Percentiles rank a stretch among this genome's conserved stretches.
These are phyloP conservation scores for Corymbia citriodora DNA, from an alignment of 441 rosid species.

Conservation along the genomic window DNA sequence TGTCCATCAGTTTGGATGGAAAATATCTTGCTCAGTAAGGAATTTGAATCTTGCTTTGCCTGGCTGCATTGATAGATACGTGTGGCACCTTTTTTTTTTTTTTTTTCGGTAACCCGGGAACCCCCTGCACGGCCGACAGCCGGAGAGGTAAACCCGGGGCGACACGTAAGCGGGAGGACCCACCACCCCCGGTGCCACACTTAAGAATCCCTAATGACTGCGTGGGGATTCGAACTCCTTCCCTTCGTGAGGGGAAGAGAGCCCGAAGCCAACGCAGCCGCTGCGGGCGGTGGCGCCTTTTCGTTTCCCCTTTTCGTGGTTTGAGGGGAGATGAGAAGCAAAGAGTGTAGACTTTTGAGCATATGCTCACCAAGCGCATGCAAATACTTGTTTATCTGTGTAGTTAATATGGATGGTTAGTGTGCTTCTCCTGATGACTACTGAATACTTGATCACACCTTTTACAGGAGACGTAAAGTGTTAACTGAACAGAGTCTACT, in stretches of 20 bases:
- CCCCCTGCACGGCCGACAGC: too few species aligned
- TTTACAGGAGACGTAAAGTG: neutral
- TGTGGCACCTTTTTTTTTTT: neutral
- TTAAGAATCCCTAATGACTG: too few species aligned
- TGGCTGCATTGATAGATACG: neutral
- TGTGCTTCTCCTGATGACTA: neutral
- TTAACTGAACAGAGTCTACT: neutral
- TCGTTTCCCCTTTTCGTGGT: neutral
- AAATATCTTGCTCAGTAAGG: constrained; percentile 92
- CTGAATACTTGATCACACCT: neutral
- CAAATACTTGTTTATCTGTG: neutral
- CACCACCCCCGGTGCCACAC: too few species aligned
- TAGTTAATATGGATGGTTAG: neutral
- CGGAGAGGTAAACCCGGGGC: too few species aligned
- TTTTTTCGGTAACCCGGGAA: too few species aligned
- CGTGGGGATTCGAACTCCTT: too few species aligned
- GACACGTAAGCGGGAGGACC: too few species aligned
- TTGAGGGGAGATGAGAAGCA: neutral
- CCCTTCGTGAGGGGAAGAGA: too few species aligned
- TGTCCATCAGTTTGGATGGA: constrained; percentile 92
- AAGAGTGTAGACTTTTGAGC: neutral
- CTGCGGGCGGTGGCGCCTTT: neutral
- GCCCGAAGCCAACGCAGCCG: too few species aligned
- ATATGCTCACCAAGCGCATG: neutral
- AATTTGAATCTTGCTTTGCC: neutral